A percentile compares a stretch with the other conserved stretches of the same genome.
Conservation (phyloP, 768 basidiomycete species). For the Agaricus blazei region DNA sequence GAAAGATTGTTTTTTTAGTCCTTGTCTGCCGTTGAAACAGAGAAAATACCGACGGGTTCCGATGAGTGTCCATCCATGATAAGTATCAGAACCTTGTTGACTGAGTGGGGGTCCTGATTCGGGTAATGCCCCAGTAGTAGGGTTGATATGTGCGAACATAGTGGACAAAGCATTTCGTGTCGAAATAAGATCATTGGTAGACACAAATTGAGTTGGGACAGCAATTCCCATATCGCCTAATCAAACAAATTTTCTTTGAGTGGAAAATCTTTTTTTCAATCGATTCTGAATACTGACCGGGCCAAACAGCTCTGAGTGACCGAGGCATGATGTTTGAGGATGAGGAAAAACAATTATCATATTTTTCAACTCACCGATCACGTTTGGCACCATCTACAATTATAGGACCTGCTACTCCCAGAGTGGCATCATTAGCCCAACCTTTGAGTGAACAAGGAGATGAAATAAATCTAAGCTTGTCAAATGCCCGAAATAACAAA, state of each 20-base stretch:
- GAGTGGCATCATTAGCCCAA: slow-evolving; percentile 51
- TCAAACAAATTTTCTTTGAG: too few relatives aligned
- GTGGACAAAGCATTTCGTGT: slow-evolving; percentile 53
- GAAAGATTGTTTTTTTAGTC: too few relatives aligned
- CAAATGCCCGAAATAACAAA: neutral
- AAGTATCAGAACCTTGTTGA: slow-evolving; percentile 45
- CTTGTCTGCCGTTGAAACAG: too few relatives aligned
- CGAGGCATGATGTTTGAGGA: too few relatives aligned
- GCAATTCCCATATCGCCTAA: slow-evolving; percentile 60
- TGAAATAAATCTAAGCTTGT: neutral
- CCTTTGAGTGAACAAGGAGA: slow-evolving; percentile 19
- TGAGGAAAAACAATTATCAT: too few relatives aligned
- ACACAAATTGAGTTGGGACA: slow-evolving; percentile 56
- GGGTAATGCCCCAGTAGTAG: slow-evolving; percentile 48
- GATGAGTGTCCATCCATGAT: slow-evolving; percentile 57
- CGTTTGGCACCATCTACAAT: slow-evolving; percentile 60
- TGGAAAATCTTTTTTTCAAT: too few relatives aligned
- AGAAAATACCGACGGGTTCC: slow-evolving; percentile 35
- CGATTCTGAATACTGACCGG: slow-evolving; percentile 26
- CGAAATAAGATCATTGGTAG: slow-evolving; percentile 52
- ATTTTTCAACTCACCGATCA: slow-evolving; percentile 33
- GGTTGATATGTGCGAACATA: slow-evolving; percentile 51
- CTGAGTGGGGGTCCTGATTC: slow-evolving; percentile 48
- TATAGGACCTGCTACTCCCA: slow-evolving; percentile 54
- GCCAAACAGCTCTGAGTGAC: slow-evolving; percentile 46